These are phyloP conservation scores for Mucor circinelloides DNA, from an alignment of 371 early-diverging fungal genomes.

Conservation along the genomic window DNA sequence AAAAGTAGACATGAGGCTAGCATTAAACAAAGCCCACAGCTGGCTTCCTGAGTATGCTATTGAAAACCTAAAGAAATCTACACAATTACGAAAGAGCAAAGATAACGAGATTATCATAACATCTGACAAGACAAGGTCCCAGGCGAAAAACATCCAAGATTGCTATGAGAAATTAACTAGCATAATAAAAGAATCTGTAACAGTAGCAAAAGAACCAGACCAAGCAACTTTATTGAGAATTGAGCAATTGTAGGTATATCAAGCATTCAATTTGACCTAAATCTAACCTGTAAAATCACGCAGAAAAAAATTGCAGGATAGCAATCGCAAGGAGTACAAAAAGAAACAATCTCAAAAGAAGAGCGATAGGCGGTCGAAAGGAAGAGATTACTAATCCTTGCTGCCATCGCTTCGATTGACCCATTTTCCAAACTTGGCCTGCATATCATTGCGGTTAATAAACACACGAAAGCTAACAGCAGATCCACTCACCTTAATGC, in stretches of 20 bases:
- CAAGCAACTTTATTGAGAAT: conserved; percentile 65
- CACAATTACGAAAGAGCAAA: conserved; percentile 62
- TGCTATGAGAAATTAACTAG: conserved; percentile 75
- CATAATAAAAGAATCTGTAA: conserved; percentile 64
- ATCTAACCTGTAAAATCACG: not conserved
- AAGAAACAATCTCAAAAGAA: conserved; percentile 45
- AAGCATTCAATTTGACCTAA: not conserved
- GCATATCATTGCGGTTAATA: not conserved
- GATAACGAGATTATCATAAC: conserved; percentile 72
- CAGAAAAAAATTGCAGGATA: conserved; percentile 4
- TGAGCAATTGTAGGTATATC: conserved; percentile 57
- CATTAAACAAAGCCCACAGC: conserved; percentile 54
- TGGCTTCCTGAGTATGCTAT: conserved; percentile 82
- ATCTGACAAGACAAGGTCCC: conserved; percentile 82
- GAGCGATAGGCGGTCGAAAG: conserved; percentile 36
- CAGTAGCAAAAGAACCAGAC: conserved; percentile 74
- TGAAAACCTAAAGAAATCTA: conserved; percentile 36
- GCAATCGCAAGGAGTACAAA: conserved; percentile 33
- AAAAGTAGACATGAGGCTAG: conserved; percentile 82
- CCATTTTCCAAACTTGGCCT: conserved; percentile 24
- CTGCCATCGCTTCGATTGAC: conserved; percentile 9
- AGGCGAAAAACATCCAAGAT: conserved; percentile 78
- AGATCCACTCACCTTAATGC: conserved; percentile 7
- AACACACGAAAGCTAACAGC: not conserved
- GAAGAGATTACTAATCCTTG: conserved; percentile 24